Evolutionary conservation across 2,329 filamentous ascomycete genomes (phyloP).

Genomic region (Penicillium concentricum): DNA sequence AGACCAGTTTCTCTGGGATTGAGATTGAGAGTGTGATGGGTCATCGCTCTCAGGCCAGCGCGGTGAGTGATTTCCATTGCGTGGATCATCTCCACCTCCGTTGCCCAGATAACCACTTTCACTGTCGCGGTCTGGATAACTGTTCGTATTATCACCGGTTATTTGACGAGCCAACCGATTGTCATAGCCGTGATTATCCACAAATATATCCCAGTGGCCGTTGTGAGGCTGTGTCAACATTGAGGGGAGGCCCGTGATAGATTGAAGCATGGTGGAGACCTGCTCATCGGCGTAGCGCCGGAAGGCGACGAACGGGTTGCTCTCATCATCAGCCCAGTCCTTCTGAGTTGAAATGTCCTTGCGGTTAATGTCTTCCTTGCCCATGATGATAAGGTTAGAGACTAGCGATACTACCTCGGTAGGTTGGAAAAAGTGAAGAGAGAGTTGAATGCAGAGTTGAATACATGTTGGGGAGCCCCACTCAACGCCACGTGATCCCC

Average conservation of each 20-base stretch:
- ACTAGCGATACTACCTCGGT: slow-evolving; percentile 2
- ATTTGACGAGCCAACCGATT: slow-evolving; percentile 20
- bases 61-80: slow-evolving; percentile 7
- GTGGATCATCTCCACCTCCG: slow-evolving; percentile 6
- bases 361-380: slow-evolving; percentile 22
- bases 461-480: slow-evolving; percentile 37
- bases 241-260: slow-evolving; percentile 50
- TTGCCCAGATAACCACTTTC: slow-evolving; percentile 5
- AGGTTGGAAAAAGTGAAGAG: slow-evolving; percentile 7
- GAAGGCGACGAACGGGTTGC: slow-evolving; percentile 60
- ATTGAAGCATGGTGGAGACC: slow-evolving; percentile 54
- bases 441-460: slow-evolving; percentile 15
- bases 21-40: slow-evolving; percentile 25
- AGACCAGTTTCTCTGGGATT: slow-evolving; percentile 13
- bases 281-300: slow-evolving; percentile 61
- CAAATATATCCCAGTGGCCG: slow-evolving; percentile 37
- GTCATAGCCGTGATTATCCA: slow-evolving; percentile 31
- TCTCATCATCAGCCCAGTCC: slow-evolving; percentile 34
- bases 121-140: slow-evolving; percentile 7
- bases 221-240: slow-evolving; percentile 31
- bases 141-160: slow-evolving; percentile 8
- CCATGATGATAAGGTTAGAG: slow-evolving; percentile 16
- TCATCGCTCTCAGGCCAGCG: slow-evolving; percentile 22
- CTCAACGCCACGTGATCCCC: slow-evolving; percentile 32
- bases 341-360: slow-evolving; percentile 7